A percentile compares a stretch with the other conserved stretches of the same genome.
Evolutionary conservation across 768 basidiomycete genomes (phyloP).

Genomic region (Cystobasidium tubakii): DNA sequence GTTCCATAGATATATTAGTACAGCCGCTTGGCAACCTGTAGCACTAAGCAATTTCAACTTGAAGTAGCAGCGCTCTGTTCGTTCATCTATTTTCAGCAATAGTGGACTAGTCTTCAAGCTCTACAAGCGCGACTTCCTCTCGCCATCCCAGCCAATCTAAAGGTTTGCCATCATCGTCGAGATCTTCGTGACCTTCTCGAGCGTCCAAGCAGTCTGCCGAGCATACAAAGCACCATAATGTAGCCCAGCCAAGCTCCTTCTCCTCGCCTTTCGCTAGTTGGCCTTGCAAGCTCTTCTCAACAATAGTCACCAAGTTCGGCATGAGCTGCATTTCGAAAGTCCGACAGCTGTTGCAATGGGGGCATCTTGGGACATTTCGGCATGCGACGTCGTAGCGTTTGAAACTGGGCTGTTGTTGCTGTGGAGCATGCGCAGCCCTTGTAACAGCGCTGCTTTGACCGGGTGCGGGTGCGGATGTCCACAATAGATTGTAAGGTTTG

Average conservation of each 20-base stretch:
- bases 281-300: constrained; percentile 7
- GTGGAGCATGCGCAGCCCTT: constrained; percentile 5
- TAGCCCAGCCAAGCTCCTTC: constrained; percentile 31
- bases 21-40: not conserved
- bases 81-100: no score
- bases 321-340: constrained; percentile 33
- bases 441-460: not conserved
- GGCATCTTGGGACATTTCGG: constrained; percentile 1
- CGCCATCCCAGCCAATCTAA: constrained; percentile 33
- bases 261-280: not conserved
- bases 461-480: not conserved
- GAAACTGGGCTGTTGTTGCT: not conserved
- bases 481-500: constrained; percentile 9
- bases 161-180: not conserved
- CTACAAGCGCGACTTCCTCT: constrained; percentile 30
- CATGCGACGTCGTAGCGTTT: constrained; percentile 15
- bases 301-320: constrained; percentile 18
- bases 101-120: constrained; percentile 27
- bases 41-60: not conserved
- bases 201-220: constrained; percentile 30
- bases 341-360: not conserved
- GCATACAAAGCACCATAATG: constrained; percentile 27
- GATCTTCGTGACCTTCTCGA: not conserved
- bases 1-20: not conserved
- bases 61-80: no score